Conservation (phyloP, 2,329 filamentous ascomycete species). For the Falciphora oryzae region DNA sequence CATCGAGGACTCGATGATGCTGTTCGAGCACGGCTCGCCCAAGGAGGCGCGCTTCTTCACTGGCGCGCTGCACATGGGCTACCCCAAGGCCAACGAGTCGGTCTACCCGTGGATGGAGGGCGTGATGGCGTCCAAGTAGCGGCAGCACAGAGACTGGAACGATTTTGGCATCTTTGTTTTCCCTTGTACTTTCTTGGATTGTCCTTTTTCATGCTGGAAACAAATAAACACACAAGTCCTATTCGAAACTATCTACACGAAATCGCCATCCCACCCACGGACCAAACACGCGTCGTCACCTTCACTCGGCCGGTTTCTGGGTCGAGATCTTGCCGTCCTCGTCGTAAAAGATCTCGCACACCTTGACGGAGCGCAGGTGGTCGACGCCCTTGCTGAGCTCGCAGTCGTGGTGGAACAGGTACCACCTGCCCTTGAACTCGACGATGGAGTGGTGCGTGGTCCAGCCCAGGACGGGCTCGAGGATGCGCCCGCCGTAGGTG, state of each 20-base stretch:
- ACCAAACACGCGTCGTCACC: background rate
- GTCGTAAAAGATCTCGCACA: constrained; percentile 69
- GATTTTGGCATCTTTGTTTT: background rate
- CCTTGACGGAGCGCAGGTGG: constrained; percentile 68
- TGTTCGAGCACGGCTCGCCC: constrained; percentile 58
- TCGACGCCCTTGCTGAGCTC: constrained; percentile 62
- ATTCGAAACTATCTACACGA: too few relatives aligned
- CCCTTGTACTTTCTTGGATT: background rate
- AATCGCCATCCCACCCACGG: too few relatives aligned
- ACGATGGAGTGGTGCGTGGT: constrained; percentile 77
- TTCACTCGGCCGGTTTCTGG: constrained; percentile 27
- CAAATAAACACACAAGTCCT: too few relatives aligned
- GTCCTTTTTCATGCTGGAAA: background rate
- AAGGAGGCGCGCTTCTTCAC: constrained; percentile 62
- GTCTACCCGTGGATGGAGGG: constrained; percentile 59
- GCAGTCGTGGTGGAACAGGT: constrained; percentile 71
- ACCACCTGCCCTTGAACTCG: constrained; percentile 67
- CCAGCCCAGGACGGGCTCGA: constrained; percentile 75
- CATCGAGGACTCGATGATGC: constrained; percentile 60
- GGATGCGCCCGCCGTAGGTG: constrained; percentile 62
- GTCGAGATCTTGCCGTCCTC: constrained; percentile 54
- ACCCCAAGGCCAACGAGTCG: constrained; percentile 50
- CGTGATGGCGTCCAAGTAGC: constrained; percentile 34
- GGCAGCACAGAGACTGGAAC: background rate
- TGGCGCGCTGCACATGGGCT: constrained; percentile 61